phyloP scores from a whole-genome alignment of 495 filamentous ascomycete genomes.

The Talaromyces adpressus region DNA sequence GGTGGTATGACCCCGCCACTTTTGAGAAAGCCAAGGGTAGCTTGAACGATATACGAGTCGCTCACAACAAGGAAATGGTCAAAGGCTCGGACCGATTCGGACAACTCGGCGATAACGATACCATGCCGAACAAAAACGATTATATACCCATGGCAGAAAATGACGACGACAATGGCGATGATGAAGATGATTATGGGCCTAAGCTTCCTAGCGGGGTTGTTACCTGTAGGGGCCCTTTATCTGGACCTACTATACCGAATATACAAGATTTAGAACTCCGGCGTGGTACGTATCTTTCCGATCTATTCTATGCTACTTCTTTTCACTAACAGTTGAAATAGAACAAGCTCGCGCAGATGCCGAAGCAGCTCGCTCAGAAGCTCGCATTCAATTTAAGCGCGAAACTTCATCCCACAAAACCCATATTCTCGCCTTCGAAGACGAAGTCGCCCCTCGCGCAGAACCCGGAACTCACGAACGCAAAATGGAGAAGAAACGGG shows the following conservation, averaged over 20 bases:
- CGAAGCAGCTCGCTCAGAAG: constrained; percentile 40
- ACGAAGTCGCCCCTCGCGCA: constrained; percentile 77
- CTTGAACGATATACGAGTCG: constrained; percentile 9
- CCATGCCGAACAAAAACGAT: constrained; percentile 10
- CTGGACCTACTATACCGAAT: constrained; percentile 70
- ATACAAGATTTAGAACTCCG: constrained; percentile 67
- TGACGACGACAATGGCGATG: constrained; percentile 42
- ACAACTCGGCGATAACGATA: constrained; percentile 21
- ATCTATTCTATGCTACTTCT: neutral
- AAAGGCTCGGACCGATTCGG: constrained; percentile 6
- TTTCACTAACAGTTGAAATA: constrained; percentile 10
- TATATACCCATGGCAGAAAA: constrained; percentile 12
- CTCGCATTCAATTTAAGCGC: constrained; percentile 51
- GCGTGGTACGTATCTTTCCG: constrained; percentile 38
- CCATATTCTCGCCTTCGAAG: constrained; percentile 34
- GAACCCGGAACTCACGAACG: constrained; percentile 81
- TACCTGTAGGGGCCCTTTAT: constrained; percentile 18
- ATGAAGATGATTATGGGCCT: constrained; percentile 69
- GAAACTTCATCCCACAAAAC: constrained; percentile 40
- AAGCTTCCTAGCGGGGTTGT: constrained; percentile 41
- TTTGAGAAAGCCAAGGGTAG: constrained; percentile 38
- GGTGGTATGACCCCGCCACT: constrained; percentile 81
- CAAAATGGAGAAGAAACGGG: constrained; percentile 73
- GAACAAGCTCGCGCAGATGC: constrained; percentile 52
- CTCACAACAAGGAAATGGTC: neutral